phyloP scores from a whole-genome alignment of 352 stramenopile genomes.

The Phytophthora pini region DNA sequence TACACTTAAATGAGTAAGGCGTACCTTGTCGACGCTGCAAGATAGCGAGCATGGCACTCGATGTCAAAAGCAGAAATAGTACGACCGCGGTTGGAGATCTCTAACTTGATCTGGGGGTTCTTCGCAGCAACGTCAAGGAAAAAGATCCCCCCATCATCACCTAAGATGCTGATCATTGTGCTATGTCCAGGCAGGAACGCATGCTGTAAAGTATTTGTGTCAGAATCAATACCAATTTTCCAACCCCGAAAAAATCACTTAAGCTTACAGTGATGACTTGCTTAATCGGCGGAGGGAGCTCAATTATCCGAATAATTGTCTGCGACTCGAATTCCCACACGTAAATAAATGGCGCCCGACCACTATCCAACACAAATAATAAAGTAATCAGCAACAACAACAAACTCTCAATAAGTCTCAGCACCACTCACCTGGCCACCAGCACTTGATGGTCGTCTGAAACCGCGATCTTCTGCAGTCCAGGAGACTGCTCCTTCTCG shows the following conservation, averaged over 20 bases:
- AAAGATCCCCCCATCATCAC: constrained; percentile 68
- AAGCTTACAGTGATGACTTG: constrained; percentile 58
- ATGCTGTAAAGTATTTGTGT: constrained; percentile 46
- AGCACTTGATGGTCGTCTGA: constrained; percentile 81
- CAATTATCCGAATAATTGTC: constrained; percentile 87
- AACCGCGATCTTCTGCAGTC: constrained; percentile 71
- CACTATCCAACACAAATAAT: constrained; percentile 38
- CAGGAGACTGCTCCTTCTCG: constrained; percentile 62
- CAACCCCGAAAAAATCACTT: constrained; percentile 4
- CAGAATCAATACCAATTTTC: not conserved
- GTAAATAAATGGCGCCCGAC: constrained; percentile 78
- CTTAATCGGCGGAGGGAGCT: constrained; percentile 76
- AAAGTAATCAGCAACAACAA: constrained; percentile 1
- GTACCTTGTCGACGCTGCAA: constrained; percentile 74
- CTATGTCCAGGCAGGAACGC: constrained; percentile 64
- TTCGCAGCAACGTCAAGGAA: constrained; percentile 77
- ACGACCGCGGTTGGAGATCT: constrained; percentile 64
- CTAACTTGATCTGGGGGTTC: constrained; percentile 75
- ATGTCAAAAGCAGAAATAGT: constrained; percentile 74
- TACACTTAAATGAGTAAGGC: not conserved
- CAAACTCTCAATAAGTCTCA: not conserved
- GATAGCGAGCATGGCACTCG: constrained; percentile 72
- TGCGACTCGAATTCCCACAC: constrained; percentile 87
- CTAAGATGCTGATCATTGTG: constrained; percentile 73
- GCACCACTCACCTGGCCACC: constrained; percentile 64